Conservation (phyloP, 257 asterid genomes). For the Jacaranda copaia region DNA sequence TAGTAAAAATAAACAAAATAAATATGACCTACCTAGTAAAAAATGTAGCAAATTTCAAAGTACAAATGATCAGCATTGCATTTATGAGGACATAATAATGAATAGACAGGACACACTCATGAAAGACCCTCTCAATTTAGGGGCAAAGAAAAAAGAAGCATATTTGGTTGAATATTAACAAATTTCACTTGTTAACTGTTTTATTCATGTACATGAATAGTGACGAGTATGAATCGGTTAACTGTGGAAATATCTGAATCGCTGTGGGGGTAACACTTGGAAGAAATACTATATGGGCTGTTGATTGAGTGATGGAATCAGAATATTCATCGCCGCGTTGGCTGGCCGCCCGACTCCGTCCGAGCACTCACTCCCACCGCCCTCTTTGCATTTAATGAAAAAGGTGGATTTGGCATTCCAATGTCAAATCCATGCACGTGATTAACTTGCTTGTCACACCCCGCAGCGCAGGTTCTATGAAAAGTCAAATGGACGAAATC, state of each 20-base stretch:
- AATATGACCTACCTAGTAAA: too few species aligned
- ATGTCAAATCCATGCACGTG: conserved; percentile 54
- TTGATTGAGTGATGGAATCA: not conserved
- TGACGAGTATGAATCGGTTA: too few species aligned
- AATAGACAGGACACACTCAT: not conserved
- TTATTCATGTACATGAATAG: not conserved
- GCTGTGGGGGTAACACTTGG: too few species aligned
- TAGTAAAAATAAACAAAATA: too few species aligned
- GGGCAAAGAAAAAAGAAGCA: not conserved
- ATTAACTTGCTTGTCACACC: not conserved
- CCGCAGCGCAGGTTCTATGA: conserved; percentile 7
- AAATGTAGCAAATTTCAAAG: not conserved
- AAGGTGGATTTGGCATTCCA: conserved; percentile 34
- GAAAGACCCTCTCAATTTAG: not conserved
- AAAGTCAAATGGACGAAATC: conserved; percentile 26
- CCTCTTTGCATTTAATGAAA: conserved; percentile 17
- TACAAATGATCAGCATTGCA: not conserved
- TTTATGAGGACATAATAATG: not conserved
- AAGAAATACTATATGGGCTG: too few species aligned
- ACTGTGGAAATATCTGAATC: too few species aligned
- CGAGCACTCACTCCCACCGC: not conserved
- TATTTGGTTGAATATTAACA: not conserved
- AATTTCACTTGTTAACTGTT: too few species aligned
- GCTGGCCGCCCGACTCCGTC: too few species aligned
- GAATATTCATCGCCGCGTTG: conserved; percentile 18